Evolutionary conservation across 1,284 basidiomycete species (phyloP), one percentile per base, ranked within the genome.

Genomic region (Tilletia setariae): DNA sequence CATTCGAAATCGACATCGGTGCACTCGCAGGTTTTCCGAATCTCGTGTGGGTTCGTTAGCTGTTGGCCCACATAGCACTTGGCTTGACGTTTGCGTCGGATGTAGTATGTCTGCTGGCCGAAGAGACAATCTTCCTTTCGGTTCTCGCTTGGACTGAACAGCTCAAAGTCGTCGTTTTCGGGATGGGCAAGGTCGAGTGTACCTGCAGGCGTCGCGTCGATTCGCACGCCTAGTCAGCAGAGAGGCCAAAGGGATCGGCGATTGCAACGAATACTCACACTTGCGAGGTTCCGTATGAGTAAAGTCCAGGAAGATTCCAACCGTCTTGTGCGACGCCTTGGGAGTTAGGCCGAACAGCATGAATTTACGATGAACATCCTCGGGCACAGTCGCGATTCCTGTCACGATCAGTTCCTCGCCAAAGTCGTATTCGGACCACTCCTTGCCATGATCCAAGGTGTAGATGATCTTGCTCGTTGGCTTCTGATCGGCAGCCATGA

Each of bases 401-500:
- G 84, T 85, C 40, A 98, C 88, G 56, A 91, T 86, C 68, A 98
- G 84, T 78, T 88, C 88, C 63, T 93, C 89, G 49, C 90, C 87
- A 70, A 98, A 97, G 72, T 87, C 85, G 84, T 95, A 96, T 81
- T 94, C 90, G 67, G 88, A 86, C 96, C 96, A 99, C 4, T 82
- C 87, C 46, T 88, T 72, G 2, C 95, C 95, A 81, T 98, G 92
- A 82, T 98, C 89, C 4, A 89, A 90, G 62, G 91, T 92, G 84
- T 90, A 98, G 71, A 94, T 83, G 46, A 98, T 88, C 73, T 91
- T 89, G 80, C 97, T 91, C 1, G 92, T 95, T 0, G 93, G 88
- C 69, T 90, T 90, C 82, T 98, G 94, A 83, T 98, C 96, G 82
- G 98, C 96, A 67, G 89, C 93, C 84, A 98, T 90, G 72, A 98